Conservation (phyloP, 805 yeast genomes). For the Kodamaea hsintzibuensis region DNA sequence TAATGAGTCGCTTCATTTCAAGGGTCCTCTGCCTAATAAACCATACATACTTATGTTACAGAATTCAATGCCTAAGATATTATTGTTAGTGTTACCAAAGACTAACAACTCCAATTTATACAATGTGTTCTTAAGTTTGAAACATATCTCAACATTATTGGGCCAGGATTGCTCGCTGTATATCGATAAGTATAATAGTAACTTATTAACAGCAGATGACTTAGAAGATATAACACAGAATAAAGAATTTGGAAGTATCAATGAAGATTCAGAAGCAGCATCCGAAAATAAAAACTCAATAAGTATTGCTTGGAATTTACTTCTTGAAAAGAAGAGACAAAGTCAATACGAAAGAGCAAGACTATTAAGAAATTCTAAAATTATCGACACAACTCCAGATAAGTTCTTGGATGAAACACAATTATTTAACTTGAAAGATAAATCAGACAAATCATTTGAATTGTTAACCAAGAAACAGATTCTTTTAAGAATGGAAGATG, state of each 20-base stretch:
- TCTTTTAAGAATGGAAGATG: conserved; percentile 83
- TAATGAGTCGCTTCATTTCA: conserved; percentile 33
- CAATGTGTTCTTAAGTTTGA: conserved; percentile 37
- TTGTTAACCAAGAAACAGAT: conserved; percentile 52
- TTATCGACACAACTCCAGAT: conserved; percentile 19
- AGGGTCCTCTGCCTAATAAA: conserved; percentile 37
- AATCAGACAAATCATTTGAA: conserved; percentile 19
- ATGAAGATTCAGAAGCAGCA: background rate
- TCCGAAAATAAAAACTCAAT: conserved; percentile 26
- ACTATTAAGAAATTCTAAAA: conserved; percentile 34
- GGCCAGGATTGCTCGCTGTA: conserved; percentile 29
- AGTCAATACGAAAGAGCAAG: conserved; percentile 52
- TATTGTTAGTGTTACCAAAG: conserved; percentile 36
- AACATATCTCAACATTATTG: conserved; percentile 37
- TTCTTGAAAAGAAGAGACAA: conserved; percentile 48
- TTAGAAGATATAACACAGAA: conserved; percentile 28
- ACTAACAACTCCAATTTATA: conserved; percentile 37
- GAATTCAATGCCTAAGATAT: conserved; percentile 34
- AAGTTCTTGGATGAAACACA: conserved; percentile 24
- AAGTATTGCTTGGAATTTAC: conserved; percentile 46
- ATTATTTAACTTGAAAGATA: conserved; percentile 25
- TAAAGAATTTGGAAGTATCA: conserved; percentile 26
- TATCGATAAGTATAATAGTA: conserved; percentile 29
- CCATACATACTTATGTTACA: conserved; percentile 40
- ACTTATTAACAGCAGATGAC: conserved; percentile 40